Conservation (phyloP, 768 basidiomycete species). For the Tylopilus balloui region DNA sequence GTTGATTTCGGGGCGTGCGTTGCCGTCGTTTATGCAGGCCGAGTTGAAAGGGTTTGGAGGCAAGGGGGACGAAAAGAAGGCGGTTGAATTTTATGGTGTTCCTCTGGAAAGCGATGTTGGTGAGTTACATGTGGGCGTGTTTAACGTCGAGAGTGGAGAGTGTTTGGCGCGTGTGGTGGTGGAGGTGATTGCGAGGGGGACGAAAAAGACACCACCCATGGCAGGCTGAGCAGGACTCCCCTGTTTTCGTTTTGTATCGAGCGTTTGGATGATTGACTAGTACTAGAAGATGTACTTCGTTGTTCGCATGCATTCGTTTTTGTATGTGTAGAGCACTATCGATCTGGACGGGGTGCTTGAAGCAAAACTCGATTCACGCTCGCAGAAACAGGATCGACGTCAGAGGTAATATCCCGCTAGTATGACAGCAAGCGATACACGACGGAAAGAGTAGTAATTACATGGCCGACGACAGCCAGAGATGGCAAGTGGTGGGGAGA, state of each 20-base stretch:
- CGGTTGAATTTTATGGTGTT: conserved; percentile 54
- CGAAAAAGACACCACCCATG: conserved; percentile 23
- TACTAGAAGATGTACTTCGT: conserved; percentile 11
- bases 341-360: background rate
- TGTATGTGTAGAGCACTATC: conserved; percentile 18
- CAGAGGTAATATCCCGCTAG: background rate
- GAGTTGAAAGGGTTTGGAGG: conserved; percentile 38
- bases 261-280: conserved; percentile 4
- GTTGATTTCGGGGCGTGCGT: conserved; percentile 46
- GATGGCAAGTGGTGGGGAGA: conserved; percentile 17
- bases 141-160: conserved; percentile 42
- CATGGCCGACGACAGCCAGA: conserved; percentile 19
- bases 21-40: conserved; percentile 54
- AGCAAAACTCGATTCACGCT: background rate
- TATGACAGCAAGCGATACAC: conserved; percentile 15
- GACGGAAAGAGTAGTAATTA: conserved; percentile 21
- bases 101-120: conserved; percentile 50
- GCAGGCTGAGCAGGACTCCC: conserved; percentile 27
- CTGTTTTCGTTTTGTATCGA: conserved; percentile 10
- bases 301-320: conserved; percentile 20
- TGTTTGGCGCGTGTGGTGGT: conserved; percentile 53
- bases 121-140: conserved; percentile 52
- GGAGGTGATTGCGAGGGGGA: conserved; percentile 45
- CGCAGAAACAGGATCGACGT: too few species aligned
- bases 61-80: conserved; percentile 40